Conservation (phyloP, 106 monocot species). For the Dendrobium nobile region DNA sequence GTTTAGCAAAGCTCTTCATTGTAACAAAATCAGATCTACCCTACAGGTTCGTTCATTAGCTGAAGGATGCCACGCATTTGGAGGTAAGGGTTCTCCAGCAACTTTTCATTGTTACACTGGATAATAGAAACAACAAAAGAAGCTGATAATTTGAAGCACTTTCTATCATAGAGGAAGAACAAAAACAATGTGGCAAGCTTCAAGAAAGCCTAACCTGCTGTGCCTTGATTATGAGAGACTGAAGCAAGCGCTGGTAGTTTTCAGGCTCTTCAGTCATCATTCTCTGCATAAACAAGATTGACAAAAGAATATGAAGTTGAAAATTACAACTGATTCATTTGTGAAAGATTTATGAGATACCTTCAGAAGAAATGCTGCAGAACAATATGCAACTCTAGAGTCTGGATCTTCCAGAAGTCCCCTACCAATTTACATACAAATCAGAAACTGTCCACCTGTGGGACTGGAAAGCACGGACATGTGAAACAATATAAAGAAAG, state of each 20-base stretch:
- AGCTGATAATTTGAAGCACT: background rate
- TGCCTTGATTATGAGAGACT: slow-evolving; percentile 84
- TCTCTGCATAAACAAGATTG: slow-evolving; percentile 43
- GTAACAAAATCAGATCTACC: slow-evolving; percentile 25
- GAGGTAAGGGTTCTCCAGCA: slow-evolving; percentile 98
- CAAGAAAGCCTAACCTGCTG: slow-evolving; percentile 57
- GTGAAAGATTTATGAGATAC: slow-evolving; percentile 15
- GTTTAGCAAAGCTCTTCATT: background rate
- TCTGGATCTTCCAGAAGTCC: slow-evolving; percentile 95
- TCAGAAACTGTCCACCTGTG: background rate
- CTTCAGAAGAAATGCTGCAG: slow-evolving; percentile 94
- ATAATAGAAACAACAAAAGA: slow-evolving; percentile 6
- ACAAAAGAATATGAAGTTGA: background rate
- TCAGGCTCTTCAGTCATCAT: slow-evolving; percentile 98
- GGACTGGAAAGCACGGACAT: background rate
- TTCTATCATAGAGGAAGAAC: background rate
- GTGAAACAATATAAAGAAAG: background rate
- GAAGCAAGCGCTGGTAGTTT: slow-evolving; percentile 87
- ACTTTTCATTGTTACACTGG: slow-evolving; percentile 96
- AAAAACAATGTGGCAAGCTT: background rate
- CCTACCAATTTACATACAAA: slow-evolving; percentile 24
- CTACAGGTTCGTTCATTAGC: slow-evolving; percentile 68
- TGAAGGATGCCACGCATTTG: slow-evolving; percentile 97
- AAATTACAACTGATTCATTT: background rate
- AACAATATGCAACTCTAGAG: slow-evolving; percentile 96